A percentile compares a stretch with the other conserved stretches of the same genome.
Conservation (phyloP, 331 rosid species). For the Telfairia occidentalis region DNA sequence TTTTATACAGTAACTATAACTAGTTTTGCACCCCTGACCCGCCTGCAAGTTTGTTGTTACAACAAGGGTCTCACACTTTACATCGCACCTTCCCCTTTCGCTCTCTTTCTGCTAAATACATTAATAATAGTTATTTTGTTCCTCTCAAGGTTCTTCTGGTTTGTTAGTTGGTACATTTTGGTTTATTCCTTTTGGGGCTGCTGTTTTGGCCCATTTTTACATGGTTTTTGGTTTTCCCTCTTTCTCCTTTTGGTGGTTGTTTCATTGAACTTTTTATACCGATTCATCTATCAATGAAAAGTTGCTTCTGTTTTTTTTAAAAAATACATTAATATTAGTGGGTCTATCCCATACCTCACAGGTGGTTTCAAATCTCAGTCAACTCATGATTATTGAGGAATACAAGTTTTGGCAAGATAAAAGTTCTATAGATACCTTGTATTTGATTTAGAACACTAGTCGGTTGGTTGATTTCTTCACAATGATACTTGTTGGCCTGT, state of each 20-base stretch:
- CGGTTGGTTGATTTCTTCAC: conserved; percentile 7
- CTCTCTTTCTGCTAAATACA: neutral
- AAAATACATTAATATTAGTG: neutral
- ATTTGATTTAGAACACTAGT: neutral
- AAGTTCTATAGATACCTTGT: neutral
- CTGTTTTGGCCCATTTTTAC: no score
- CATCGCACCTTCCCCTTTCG: neutral
- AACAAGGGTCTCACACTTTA: neutral
- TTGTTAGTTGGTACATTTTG: no score
- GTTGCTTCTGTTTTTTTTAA: no score
- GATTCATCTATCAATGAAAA: no score
- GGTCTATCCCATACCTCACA: conserved; percentile 1
- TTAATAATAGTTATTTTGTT: no score
- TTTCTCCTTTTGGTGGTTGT: no score
- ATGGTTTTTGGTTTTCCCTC: no score
- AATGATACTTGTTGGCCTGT: conserved; percentile 7
- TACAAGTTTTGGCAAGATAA: neutral
- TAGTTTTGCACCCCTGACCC: neutral
- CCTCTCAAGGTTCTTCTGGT: no score
- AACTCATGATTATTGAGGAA: neutral
- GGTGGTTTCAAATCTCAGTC: neutral
- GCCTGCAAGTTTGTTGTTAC: neutral
- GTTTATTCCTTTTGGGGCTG: no score
- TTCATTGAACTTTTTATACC: no score
- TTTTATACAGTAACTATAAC: neutral